These are phyloP conservation scores for Penicillium egyptiacum DNA, from an alignment of 495 filamentous ascomycete species.

Conservation along the genomic window DNA sequence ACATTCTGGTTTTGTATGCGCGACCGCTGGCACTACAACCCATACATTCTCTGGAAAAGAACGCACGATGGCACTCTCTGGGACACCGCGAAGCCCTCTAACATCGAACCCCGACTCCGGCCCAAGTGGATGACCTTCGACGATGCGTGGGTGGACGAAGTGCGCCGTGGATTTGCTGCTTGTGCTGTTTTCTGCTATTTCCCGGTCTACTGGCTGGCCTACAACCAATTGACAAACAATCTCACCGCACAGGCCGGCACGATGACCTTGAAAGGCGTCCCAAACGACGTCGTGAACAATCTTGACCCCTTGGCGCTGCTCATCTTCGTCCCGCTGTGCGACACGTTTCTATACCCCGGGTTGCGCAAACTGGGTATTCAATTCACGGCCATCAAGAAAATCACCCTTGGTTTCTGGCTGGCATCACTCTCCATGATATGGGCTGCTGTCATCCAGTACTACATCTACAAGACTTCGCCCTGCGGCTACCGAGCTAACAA, in stretches of 20 bases:
- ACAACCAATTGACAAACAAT: slow-evolving; percentile 62
- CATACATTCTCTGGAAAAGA: neutral
- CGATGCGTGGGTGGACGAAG: slow-evolving; percentile 71
- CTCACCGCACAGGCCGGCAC: slow-evolving; percentile 54
- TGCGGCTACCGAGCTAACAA: neutral
- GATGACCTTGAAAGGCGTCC: slow-evolving; percentile 51
- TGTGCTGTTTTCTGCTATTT: slow-evolving; percentile 67
- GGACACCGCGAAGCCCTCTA: neutral
- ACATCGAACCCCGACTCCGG: slow-evolving; percentile 27
- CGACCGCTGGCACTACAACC: neutral
- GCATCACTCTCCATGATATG: neutral
- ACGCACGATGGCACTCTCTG: neutral
- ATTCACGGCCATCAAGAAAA: neutral
- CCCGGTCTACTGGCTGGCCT: slow-evolving; percentile 66
- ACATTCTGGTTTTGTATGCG: neutral
- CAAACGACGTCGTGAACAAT: slow-evolving; percentile 72
- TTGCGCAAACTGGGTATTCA: neutral
- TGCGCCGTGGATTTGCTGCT: slow-evolving; percentile 64
- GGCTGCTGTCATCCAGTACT: neutral
- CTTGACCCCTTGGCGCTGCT: slow-evolving; percentile 71
- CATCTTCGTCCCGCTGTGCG: slow-evolving; percentile 67
- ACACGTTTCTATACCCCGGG: slow-evolving; percentile 28
- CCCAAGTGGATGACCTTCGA: slow-evolving; percentile 73
- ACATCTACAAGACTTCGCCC: neutral
- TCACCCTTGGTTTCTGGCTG: neutral